A percentile compares a stretch with the other conserved stretches of the same genome.
Conservation (phyloP, 805 yeast genomes). For the Debaryomyces tyrocola region DNA sequence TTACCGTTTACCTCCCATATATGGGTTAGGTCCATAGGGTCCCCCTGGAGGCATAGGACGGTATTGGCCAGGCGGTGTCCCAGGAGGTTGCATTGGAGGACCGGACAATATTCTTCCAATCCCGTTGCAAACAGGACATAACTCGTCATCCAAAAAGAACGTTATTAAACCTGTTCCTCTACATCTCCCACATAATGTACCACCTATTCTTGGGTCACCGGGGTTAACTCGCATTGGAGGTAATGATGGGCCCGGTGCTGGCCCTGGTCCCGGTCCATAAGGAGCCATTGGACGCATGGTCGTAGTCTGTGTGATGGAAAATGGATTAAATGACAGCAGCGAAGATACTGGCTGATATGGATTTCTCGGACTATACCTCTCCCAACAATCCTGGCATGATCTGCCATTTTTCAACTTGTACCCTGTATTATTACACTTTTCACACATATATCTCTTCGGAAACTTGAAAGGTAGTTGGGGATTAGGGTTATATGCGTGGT, state of each 20-base stretch:
- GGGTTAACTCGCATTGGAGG: conserved; percentile 55
- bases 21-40: too few relatives aligned
- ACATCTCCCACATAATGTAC: conserved; percentile 70
- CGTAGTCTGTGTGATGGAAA: not conserved
- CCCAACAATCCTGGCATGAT: conserved; percentile 73
- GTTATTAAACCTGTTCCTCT: conserved; percentile 60
- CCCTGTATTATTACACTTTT: conserved; percentile 76
- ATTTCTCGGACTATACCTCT: conserved; percentile 51
- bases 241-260: conserved; percentile 12
- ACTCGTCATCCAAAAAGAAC: conserved; percentile 59
- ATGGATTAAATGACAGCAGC: conserved; percentile 4
- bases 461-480: conserved; percentile 61
- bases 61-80: conserved; percentile 1
- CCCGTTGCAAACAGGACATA: conserved; percentile 67
- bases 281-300: conserved; percentile 9
- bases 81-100: conserved; percentile 8
- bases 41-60: not conserved
- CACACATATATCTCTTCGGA: conserved; percentile 61
- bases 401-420: conserved; percentile 59
- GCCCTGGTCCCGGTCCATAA: conserved; percentile 6
- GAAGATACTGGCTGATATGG: not conserved
- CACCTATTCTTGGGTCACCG: conserved; percentile 78
- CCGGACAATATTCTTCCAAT: conserved; percentile 51
- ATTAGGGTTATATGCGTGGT: conserved; percentile 46
- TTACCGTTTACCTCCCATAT: too few relatives aligned